Percentiles rank a stretch among this genome's conserved stretches.
phyloP scores from a whole-genome alignment of 345 rosid genomes.

The Citropsis articulata region DNA sequence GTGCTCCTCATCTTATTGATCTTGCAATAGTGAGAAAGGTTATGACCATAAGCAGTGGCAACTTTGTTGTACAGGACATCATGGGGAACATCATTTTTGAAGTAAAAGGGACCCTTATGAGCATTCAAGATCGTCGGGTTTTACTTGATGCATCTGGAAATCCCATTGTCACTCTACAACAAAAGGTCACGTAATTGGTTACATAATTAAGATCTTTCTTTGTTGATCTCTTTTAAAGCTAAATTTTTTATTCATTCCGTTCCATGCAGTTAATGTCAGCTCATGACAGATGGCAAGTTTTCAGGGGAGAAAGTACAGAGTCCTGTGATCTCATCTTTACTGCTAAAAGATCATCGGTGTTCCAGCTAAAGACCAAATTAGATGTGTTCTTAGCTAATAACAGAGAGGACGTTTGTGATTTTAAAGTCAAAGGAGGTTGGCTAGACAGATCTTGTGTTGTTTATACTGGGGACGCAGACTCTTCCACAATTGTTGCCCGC shows the following conservation, averaged over 20 bases:
- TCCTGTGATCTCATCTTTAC: constrained; percentile 14
- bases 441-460: too few species aligned
- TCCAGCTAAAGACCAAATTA: too few species aligned
- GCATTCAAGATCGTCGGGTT: constrained; percentile 25
- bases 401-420: constrained; percentile 14
- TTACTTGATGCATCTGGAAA: constrained; percentile 27
- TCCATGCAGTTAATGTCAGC: constrained; percentile 32
- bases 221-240: not conserved
- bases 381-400: not conserved
- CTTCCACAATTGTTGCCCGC: too few species aligned
- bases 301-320: constrained; percentile 25
- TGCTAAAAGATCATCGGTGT: constrained; percentile 3
- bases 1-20: constrained; percentile 26
- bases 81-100: constrained; percentile 36
- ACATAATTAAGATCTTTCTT: not conserved
- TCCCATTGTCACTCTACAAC: constrained; percentile 27
- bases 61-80: constrained; percentile 33
- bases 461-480: too few species aligned
- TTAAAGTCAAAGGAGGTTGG: not conserved
- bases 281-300: constrained; percentile 18
- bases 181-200: constrained; percentile 19
- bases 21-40: constrained; percentile 34
- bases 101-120: constrained; percentile 28
- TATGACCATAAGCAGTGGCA: constrained; percentile 28
- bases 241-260: not conserved